Evolutionary conservation across 2,329 filamentous ascomycete species (phyloP).

Genomic region (Curvularia lunata): DNA sequence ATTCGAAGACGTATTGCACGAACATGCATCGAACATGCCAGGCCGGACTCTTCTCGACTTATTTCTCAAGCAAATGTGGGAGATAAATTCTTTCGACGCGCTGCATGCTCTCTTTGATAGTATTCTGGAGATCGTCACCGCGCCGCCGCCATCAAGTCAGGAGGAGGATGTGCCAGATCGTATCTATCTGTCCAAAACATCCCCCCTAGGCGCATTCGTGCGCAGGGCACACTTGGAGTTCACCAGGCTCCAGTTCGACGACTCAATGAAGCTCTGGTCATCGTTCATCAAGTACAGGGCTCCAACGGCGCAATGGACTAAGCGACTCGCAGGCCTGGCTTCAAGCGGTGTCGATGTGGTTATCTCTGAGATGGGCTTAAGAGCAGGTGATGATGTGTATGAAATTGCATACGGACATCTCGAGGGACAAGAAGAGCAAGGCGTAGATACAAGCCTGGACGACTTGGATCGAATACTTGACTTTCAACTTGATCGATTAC

Average conservation of each 20-base stretch:
- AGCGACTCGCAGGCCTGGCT: conserved; percentile 43
- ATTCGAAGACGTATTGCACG: conserved; percentile 56
- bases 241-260: conserved; percentile 77
- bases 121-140: conserved; percentile 64
- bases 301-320: conserved; percentile 70
- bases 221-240: conserved; percentile 81
- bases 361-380: conserved; percentile 65
- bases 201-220: conserved; percentile 82
- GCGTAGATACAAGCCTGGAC: conserved; percentile 69
- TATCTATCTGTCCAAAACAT: conserved; percentile 72
- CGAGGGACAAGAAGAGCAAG: conserved; percentile 48
- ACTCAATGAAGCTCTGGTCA: conserved; percentile 79
- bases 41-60: conserved; percentile 87
- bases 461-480: conserved; percentile 83
- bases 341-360: conserved; percentile 63
- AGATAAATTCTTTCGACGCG: conserved; percentile 79
- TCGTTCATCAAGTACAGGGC: conserved; percentile 81
- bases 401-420: conserved; percentile 60
- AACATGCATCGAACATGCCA: conserved; percentile 63
- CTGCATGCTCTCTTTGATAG: conserved; percentile 77
- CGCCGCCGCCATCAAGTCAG: conserved; percentile 39
- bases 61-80: conserved; percentile 82
- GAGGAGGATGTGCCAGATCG: conserved; percentile 38
- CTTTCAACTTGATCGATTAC: conserved; percentile 87
- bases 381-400: conserved; percentile 56